phyloP scores from a whole-genome alignment of 768 basidiomycete species.

The Royoungia palumana region DNA sequence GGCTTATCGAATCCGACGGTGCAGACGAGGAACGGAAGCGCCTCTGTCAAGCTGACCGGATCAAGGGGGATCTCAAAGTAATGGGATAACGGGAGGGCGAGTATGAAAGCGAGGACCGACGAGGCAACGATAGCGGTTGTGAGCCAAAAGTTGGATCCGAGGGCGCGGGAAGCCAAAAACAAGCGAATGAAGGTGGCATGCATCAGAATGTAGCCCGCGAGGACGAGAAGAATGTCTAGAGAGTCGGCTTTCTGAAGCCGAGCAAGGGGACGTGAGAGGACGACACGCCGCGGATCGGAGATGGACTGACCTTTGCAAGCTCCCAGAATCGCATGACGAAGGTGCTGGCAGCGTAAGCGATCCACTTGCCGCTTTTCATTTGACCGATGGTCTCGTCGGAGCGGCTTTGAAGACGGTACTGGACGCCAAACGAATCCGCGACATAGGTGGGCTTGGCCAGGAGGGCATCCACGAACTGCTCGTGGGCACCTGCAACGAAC shows the following conservation, averaged over 20 bases:
- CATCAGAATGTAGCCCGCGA: constrained; percentile 94
- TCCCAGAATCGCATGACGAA: constrained; percentile 82
- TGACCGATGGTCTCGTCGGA: constrained; percentile 55
- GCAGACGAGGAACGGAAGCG: constrained; percentile 95
- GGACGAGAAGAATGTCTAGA: constrained; percentile 90
- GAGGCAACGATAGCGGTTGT: constrained; percentile 73
- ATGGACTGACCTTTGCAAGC: constrained; percentile 62
- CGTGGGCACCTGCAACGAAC: constrained; percentile 47
- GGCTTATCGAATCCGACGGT: constrained; percentile 99
- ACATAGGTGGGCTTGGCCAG: constrained; percentile 27
- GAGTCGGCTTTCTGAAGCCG: constrained; percentile 80
- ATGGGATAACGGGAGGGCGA: constrained; percentile 73
- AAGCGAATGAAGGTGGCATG: constrained; percentile 91
- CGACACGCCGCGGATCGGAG: neutral
- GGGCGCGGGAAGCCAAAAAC: constrained; percentile 80
- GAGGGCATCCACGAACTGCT: constrained; percentile 47
- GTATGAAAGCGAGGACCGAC: constrained; percentile 77
- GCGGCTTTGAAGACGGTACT: constrained; percentile 48
- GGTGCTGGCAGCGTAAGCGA: constrained; percentile 79
- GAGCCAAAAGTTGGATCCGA: constrained; percentile 76
- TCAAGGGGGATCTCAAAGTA: constrained; percentile 86
- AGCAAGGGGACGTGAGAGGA: constrained; percentile 11
- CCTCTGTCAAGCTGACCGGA: constrained; percentile 90
- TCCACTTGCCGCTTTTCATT: constrained; percentile 83
- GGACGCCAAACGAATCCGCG: constrained; percentile 40